phyloP scores from a whole-genome alignment of 1,284 basidiomycete species.

The Heterobasidion annosum region DNA sequence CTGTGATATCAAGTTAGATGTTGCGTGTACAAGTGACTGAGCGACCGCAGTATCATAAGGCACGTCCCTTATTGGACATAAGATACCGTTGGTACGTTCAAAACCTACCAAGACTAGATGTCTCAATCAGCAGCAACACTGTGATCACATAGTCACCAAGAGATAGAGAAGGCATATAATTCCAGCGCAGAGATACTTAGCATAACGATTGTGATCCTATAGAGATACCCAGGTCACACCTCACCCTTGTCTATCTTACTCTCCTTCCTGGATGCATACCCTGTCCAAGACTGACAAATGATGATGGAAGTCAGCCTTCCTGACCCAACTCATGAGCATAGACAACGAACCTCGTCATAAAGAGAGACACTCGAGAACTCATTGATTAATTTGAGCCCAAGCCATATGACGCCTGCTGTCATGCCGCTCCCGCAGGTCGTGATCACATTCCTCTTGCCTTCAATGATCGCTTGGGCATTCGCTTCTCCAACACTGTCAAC shows the following conservation, averaged over 20 bases:
- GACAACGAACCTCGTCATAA: slow-evolving; percentile 71
- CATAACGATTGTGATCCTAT: background rate
- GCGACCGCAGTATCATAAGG: no score
- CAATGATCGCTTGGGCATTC: slow-evolving; percentile 43
- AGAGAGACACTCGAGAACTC: slow-evolving; percentile 46
- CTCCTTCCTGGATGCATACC: slow-evolving; percentile 61
- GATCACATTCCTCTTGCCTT: slow-evolving; percentile 51
- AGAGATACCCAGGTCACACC: background rate
- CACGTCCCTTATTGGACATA: no score
- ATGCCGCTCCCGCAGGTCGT: slow-evolving; percentile 91
- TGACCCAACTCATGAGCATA: slow-evolving; percentile 5
- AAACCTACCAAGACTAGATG: no score
- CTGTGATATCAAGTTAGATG: no score
- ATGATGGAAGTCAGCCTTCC: slow-evolving; percentile 2
- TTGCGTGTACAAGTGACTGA: no score
- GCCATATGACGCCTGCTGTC: slow-evolving; percentile 92
- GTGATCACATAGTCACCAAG: no score
- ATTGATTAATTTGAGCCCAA: slow-evolving; percentile 69
- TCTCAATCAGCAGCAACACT: no score
- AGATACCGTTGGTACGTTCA: no score
- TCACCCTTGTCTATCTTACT: slow-evolving; percentile 50
- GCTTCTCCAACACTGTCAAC: slow-evolving; percentile 50
- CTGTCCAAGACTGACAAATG: slow-evolving; percentile 67
- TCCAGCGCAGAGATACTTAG: background rate
- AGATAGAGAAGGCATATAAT: no score